Conservation (phyloP, 345 rosid genomes). For the Stellera chamaejasme region DNA sequence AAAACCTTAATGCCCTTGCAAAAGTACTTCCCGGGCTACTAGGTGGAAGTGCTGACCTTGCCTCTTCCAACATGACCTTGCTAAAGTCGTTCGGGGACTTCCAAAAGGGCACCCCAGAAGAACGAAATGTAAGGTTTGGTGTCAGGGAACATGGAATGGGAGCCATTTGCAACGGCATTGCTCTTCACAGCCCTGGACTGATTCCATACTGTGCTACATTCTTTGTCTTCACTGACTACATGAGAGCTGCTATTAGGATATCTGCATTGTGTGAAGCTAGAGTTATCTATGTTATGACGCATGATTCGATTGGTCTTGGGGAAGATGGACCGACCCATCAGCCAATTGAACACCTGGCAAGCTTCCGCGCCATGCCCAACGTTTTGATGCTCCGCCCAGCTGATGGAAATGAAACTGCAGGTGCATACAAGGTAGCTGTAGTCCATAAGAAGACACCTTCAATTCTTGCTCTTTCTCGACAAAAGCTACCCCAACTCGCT, state of each 20-base stretch:
- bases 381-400: conserved; percentile 68
- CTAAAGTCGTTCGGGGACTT: conserved; percentile 50
- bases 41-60: conserved; percentile 73
- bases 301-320: conserved; percentile 66
- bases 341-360: conserved; percentile 64
- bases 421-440: conserved; percentile 59
- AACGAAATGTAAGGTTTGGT: conserved; percentile 59
- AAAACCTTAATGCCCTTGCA: conserved; percentile 50
- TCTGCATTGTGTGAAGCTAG: conserved; percentile 61
- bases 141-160: conserved; percentile 79
- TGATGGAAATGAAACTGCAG: conserved; percentile 76
- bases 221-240: conserved; percentile 78
- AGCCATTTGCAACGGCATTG: conserved; percentile 65
- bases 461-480: conserved; percentile 56
- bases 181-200: conserved; percentile 55
- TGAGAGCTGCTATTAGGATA: conserved; percentile 66
- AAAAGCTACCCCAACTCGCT: conserved; percentile 51
- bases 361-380: conserved; percentile 81
- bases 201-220: conserved; percentile 71
- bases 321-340: conserved; percentile 82
- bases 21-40: conserved; percentile 51
- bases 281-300: conserved; percentile 71
- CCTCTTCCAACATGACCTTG: conserved; percentile 68
- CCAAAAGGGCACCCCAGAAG: conserved; percentile 57
- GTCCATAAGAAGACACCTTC: conserved; percentile 50